Conservation (phyloP, 305 asterid genomes). For the Rubia peregrina region DNA sequence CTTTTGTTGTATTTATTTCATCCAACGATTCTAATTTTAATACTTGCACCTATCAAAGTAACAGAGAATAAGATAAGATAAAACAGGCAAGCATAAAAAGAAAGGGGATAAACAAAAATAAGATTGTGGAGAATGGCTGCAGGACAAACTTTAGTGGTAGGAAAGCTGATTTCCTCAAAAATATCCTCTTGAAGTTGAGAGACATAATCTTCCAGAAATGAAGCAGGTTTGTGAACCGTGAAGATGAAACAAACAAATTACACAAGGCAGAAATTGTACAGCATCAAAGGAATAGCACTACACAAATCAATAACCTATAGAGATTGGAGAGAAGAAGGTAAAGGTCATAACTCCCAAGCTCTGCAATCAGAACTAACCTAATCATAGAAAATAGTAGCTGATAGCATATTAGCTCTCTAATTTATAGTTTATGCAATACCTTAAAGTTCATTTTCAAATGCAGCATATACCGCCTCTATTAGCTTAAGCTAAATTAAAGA, state of each 20-base stretch:
- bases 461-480: background rate
- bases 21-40: slow-evolving; percentile 27
- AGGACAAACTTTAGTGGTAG: slow-evolving; percentile 59
- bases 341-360: background rate
- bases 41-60: slow-evolving; percentile 27
- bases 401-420: background rate
- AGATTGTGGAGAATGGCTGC: slow-evolving; percentile 3
- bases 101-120: background rate
- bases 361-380: background rate
- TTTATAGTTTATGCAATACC: background rate
- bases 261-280: slow-evolving; percentile 1
- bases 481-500: background rate
- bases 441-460: background rate
- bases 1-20: slow-evolving; percentile 26
- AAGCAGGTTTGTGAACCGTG: slow-evolving; percentile 51
- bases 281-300: background rate
- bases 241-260: slow-evolving; percentile 21
- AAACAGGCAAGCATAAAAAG: background rate
- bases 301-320: background rate
- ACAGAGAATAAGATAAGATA: slow-evolving; percentile 5
- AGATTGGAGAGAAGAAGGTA: background rate
- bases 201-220: slow-evolving; percentile 53
- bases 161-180: slow-evolving; percentile 71
- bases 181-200: slow-evolving; percentile 59
- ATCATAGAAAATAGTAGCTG: background rate